These are phyloP conservation scores for Yamadazyma ubonensis DNA, from an alignment of 805 yeast species.

Conservation along the genomic window DNA sequence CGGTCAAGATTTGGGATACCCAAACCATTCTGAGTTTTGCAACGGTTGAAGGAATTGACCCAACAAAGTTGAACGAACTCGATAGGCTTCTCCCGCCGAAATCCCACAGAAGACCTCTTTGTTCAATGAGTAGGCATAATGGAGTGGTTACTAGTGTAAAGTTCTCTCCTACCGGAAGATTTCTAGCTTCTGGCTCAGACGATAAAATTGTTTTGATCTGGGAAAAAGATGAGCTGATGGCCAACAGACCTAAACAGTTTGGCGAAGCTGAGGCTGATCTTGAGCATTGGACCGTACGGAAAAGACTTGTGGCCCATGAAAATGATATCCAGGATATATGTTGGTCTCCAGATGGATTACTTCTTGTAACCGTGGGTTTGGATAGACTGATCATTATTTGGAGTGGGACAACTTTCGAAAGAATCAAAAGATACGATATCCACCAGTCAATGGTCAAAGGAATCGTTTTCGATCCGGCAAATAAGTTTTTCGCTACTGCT, in stretches of 20 bases:
- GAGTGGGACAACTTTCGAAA: conserved; percentile 90
- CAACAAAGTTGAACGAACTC: conserved; percentile 6
- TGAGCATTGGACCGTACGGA: conserved; percentile 94
- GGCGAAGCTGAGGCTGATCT: conserved; percentile 67
- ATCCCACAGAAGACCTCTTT: conserved; percentile 52
- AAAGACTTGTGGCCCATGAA: conserved; percentile 92
- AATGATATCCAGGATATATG: conserved; percentile 97
- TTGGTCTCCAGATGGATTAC: conserved; percentile 94
- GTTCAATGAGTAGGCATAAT: conserved; percentile 91
- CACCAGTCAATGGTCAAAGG: conserved; percentile 97
- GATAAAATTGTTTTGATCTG: conserved; percentile 88
- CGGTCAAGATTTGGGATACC: conserved; percentile 84
- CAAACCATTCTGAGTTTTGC: conserved; percentile 50
- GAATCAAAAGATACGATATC: conserved; percentile 82
- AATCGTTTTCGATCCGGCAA: conserved; percentile 96
- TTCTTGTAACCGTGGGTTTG: conserved; percentile 89
- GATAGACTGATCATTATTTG: conserved; percentile 92
- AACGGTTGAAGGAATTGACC: conserved; percentile 16
- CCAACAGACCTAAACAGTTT: conserved; percentile 57
- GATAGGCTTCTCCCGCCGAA: conserved; percentile 20
- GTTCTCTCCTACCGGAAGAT: conserved; percentile 89
- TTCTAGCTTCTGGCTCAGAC: conserved; percentile 92
- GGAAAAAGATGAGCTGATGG: conserved; percentile 78
- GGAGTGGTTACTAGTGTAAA: conserved; percentile 95
- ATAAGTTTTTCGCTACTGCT: conserved; percentile 94